Conservation (phyloP, 2,329 filamentous ascomycete genomes). For the Sporothrix curviconia region DNA sequence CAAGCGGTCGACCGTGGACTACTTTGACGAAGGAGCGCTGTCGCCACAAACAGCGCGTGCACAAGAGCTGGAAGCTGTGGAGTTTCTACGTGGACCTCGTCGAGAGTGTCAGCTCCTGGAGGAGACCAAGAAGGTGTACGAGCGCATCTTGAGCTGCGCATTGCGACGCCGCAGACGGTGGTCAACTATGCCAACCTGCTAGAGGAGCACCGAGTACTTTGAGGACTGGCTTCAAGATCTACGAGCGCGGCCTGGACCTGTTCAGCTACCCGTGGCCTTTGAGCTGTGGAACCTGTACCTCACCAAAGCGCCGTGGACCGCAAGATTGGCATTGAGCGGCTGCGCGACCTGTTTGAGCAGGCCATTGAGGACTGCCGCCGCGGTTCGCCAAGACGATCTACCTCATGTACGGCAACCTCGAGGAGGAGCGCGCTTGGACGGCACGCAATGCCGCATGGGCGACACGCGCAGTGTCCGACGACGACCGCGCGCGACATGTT, state of each 20-base stretch:
- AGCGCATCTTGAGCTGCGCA: constrained; percentile 93
- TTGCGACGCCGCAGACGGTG: constrained; percentile 94
- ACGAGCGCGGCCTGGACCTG: constrained; percentile 92
- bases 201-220: constrained; percentile 88
- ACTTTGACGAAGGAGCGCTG: constrained; percentile 91
- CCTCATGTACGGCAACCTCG: constrained; percentile 95
- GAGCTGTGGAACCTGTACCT: constrained; percentile 98
- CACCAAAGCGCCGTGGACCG: constrained; percentile 94
- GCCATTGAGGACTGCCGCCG: constrained; percentile 85
- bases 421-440: constrained; percentile 92
- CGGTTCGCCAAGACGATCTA: constrained; percentile 96
- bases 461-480: constrained; percentile 87
- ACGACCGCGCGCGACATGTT: constrained; percentile 96
- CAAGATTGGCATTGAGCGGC: constrained; percentile 87
- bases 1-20: constrained; percentile 96
- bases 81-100: constrained; percentile 98
- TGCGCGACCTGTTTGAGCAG: constrained; percentile 95
- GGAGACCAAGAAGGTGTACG: constrained; percentile 90
- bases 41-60: constrained; percentile 92
- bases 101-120: constrained; percentile 88
- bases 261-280: constrained; percentile 98
- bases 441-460: constrained; percentile 96
- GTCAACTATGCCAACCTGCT: constrained; percentile 97
- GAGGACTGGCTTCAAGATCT: constrained; percentile 98
- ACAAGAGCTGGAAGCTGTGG: constrained; percentile 99